Evolutionary conservation across 192 early-diverging fungal species (phyloP).

Genomic region (Linnemannia elongata): DNA sequence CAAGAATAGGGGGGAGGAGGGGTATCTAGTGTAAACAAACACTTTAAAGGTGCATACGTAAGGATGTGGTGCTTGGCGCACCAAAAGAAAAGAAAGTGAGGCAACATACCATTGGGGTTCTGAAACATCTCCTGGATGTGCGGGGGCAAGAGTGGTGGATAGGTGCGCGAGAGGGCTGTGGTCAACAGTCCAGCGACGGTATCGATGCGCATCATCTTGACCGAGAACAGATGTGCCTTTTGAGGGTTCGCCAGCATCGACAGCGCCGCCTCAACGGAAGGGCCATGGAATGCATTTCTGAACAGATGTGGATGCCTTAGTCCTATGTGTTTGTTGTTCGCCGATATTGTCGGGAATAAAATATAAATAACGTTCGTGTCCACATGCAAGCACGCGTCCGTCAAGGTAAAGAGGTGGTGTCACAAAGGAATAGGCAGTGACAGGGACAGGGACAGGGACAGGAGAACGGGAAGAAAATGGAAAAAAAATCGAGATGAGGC

Average conservation of each 20-base stretch:
- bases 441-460: conserved; percentile 5
- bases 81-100: neutral
- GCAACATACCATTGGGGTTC: conserved; percentile 44
- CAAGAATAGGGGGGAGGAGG: too few species aligned
- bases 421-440: neutral
- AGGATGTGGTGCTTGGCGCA: too few species aligned
- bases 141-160: conserved; percentile 46
- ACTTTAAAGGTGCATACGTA: too few species aligned
- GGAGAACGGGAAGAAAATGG: neutral
- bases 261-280: conserved; percentile 43
- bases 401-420: neutral
- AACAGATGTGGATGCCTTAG: conserved; percentile 45
- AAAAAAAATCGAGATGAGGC: conserved; percentile 2
- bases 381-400: conserved; percentile 4
- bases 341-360: neutral
- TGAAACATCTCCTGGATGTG: conserved; percentile 56
- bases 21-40: too few species aligned
- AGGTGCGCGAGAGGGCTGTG: conserved; percentile 47
- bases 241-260: conserved; percentile 39
- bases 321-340: conserved; percentile 4
- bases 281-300: conserved; percentile 40
- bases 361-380: neutral
- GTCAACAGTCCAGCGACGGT: conserved; percentile 48
- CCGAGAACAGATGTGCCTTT: conserved; percentile 38
- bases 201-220: conserved; percentile 55